Evolutionary conservation across 2,329 filamentous ascomycete genomes (phyloP).

Genomic region (Thielaviopsis ethacetica): DNA sequence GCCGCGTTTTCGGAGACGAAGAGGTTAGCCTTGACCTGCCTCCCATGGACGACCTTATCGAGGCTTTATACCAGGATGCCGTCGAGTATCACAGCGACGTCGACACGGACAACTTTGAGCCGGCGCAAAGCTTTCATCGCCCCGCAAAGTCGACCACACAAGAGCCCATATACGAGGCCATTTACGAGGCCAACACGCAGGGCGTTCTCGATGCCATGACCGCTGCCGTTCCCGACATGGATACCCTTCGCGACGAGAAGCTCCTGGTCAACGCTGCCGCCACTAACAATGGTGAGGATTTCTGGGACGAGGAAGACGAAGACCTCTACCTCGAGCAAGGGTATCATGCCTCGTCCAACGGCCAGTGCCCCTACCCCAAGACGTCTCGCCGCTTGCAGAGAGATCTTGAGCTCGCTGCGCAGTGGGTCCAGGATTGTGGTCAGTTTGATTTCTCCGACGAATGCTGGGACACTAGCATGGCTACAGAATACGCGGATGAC

Average conservation of each 20-base stretch:
- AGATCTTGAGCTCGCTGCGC: slow-evolving; percentile 52
- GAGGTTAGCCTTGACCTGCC: slow-evolving; percentile 1
- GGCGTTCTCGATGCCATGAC: slow-evolving; percentile 1
- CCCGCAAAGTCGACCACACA: slow-evolving; percentile 5
- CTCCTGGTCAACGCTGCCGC: slow-evolving; percentile 2
- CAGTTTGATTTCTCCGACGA: slow-evolving; percentile 66
- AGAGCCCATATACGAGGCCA: not conserved
- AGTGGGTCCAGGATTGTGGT: slow-evolving; percentile 49
- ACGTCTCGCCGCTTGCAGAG: slow-evolving; percentile 49
- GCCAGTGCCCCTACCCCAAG: slow-evolving; percentile 59
- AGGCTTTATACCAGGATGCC: slow-evolving; percentile 28
- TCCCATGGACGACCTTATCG: slow-evolving; percentile 22
- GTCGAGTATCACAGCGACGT: slow-evolving; percentile 24
- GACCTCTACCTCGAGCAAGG: slow-evolving; percentile 30
- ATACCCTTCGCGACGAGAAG: slow-evolving; percentile 5
- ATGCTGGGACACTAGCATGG: slow-evolving; percentile 96
- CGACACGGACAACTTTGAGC: slow-evolving; percentile 11
- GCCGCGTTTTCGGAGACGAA: slow-evolving; percentile 21
- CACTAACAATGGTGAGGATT: slow-evolving; percentile 45
- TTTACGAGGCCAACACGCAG: not conserved
- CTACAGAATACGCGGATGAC: slow-evolving; percentile 88
- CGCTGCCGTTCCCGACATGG: not conserved
- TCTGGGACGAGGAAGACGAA: slow-evolving; percentile 67
- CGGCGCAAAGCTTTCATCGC: not conserved
- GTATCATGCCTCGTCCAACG: slow-evolving; percentile 53